Base-by-base conservation (phyloP, 306 rosid species). In the Begonia masoniana region DNA sequence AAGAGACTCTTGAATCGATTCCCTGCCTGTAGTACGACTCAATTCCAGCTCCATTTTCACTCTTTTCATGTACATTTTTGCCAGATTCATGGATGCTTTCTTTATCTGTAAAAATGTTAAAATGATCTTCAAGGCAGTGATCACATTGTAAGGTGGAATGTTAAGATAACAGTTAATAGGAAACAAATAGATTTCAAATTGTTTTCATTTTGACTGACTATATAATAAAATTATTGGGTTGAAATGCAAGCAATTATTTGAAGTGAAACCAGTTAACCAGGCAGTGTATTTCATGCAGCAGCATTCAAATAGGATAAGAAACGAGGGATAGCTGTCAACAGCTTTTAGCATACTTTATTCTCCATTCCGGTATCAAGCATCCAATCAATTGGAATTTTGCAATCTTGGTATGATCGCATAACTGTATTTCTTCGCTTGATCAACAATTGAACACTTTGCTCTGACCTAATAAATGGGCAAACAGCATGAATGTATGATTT, bases 281-380 rank as follows among this genome's bases (percentile, higher is more conserved):
- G 39, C 7, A 31, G 39, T 31, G 39, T 31, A 4, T 31, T 31
- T 31, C 8, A 31, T 31, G 7, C 39, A 31, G 8, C 39, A 5
- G 39, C 36, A 31, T 31, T 6, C 39, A 6, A 31, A 31, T 31
- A 31, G 7, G 39, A 0, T 31, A 31, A 6, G 7, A 31, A 31
- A 31, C 8, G 39, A 31, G 39, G 39, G 39, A 31, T 6, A 6
- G 1, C 39, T 31, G 39, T 31, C 39, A 5, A 31, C 39, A 31
- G 8, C 15, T 45, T 45, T 51, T 53, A 54, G 15, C 13, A 71
- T 69, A 88, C 97, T 82, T 77, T 79, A 59, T 70, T 68, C 71
- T 55, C 68, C 47, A 84, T 71, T 62, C 97, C 97, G 2, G 95
- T 75, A 71, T 88, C 97, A 51, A 88, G 95, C 97, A 84, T 88